These are phyloP conservation scores for Termitomyces sp. DNA, from an alignment of 768 basidiomycete species.

Conservation along the genomic window DNA sequence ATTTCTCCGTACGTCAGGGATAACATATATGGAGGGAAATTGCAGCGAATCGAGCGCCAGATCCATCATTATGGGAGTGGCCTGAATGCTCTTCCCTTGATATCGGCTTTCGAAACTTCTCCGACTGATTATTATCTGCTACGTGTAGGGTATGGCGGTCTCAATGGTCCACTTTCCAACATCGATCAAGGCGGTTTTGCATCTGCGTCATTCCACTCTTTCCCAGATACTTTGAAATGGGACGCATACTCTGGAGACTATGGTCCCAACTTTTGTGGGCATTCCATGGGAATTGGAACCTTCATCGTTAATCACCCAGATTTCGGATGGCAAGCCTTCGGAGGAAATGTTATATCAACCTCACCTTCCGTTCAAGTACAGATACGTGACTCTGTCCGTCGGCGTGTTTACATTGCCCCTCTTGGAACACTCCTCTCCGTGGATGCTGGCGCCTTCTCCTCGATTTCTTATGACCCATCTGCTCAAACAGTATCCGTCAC, in stretches of 20 bases:
- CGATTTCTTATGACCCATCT: constrained; percentile 33
- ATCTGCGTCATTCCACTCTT: constrained; percentile 55
- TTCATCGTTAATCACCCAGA: constrained; percentile 46
- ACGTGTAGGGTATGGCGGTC: constrained; percentile 46
- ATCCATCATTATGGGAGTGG: constrained; percentile 57
- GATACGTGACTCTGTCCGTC: constrained; percentile 40
- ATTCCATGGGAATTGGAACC: constrained; percentile 42
- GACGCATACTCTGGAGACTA: constrained; percentile 57
- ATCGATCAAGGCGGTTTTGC: constrained; percentile 56
- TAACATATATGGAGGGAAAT: constrained; percentile 50
- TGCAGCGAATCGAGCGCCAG: constrained; percentile 49
- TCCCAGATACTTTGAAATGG: constrained; percentile 50
- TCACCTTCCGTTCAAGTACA: constrained; percentile 37
- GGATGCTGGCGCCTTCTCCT: constrained; percentile 48
- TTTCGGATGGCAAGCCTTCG: constrained; percentile 60
- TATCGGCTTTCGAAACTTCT: constrained; percentile 38
- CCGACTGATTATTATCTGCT: constrained; percentile 46
- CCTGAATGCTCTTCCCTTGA: constrained; percentile 49
- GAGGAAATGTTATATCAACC: constrained; percentile 38
- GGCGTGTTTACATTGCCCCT: constrained; percentile 46
- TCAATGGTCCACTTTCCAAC: constrained; percentile 47
- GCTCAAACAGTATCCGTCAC: constrained; percentile 33
- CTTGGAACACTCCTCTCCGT: constrained; percentile 38
- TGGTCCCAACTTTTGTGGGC: constrained; percentile 54
- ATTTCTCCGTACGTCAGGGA: constrained; percentile 31